phyloP scores from a whole-genome alignment of 805 yeast genomes.

The Suhomyces sp. region DNA sequence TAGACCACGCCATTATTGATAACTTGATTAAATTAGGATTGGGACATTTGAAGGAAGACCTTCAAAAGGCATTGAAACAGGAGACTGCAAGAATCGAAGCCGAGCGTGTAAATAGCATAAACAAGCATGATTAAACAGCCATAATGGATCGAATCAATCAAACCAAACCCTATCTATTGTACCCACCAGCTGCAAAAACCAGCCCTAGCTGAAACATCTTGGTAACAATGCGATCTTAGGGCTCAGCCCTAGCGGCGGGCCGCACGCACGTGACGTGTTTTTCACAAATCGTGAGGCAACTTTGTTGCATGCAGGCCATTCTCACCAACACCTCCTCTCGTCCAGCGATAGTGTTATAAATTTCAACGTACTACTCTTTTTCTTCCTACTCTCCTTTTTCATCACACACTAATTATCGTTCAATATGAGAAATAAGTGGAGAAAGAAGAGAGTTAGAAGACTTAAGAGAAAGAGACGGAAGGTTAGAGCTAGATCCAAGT shows the following conservation, averaged over 20 bases:
- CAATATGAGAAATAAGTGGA: constrained; percentile 95
- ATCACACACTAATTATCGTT: constrained; percentile 29
- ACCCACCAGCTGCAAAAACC: too few species aligned
- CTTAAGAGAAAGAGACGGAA: constrained; percentile 99
- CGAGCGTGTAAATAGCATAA: not conserved
- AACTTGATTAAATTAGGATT: constrained; percentile 47
- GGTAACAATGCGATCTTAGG: too few species aligned
- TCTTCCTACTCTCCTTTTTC: constrained; percentile 15
- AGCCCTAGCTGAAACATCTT: too few species aligned
- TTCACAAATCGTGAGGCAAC: not conserved
- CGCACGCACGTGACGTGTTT: not conserved
- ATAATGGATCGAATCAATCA: too few species aligned
- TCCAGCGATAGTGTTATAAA: constrained; percentile 10
- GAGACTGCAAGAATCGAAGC: constrained; percentile 32
- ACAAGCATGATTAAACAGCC: not conserved
- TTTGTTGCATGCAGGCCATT: too few species aligned
- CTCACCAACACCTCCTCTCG: too few species aligned
- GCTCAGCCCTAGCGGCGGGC: not conserved
- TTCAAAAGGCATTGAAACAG: constrained; percentile 54
- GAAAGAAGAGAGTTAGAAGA: constrained; percentile 99
- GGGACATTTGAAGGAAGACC: constrained; percentile 42
- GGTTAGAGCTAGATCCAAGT: constrained; percentile 99
- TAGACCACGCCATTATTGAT: constrained; percentile 48
- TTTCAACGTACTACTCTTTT: constrained; percentile 5
- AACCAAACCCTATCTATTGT: too few species aligned